Evolutionary conservation across 2,329 filamentous ascomycete species (phyloP), one percentile per base, ranked within the genome.

Genomic region (Pseudogymnoascus sp.): DNA sequence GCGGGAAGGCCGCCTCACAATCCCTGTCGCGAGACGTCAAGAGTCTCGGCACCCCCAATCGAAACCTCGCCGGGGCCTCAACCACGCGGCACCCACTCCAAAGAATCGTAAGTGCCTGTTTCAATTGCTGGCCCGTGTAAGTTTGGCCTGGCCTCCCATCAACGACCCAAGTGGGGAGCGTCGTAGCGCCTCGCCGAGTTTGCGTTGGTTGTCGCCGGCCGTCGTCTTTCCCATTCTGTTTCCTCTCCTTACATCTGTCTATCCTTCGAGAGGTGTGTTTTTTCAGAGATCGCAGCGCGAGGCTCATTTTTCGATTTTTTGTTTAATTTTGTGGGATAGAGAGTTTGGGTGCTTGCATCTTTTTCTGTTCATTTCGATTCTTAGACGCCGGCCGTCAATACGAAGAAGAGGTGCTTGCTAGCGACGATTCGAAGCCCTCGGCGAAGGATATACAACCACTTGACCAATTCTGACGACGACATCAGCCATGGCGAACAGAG

Each of bases 401-500:
- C 51, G 16, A 10, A 19, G n/a, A 57, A 34, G 7, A 19, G 25
- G 48, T 11, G 25, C 14, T 54, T 54, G 25, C 14, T 8, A 31
- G 48, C 6, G n/a, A 31, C 48, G n/a, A 31, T 7, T 3, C 23
- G 4, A 54, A 13, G 10, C 28, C 51, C 28, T 57, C 28, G 51
- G 25, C 51, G 25, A 57, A 57, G 28, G 28, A 57, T 4, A 57
- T 10, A 57, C 16, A 28, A 34, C 51, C 51, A 19, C 5, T 57
- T 34, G 3, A 34, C 51, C 51, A 57, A n/a, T 16, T 14, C 19
- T 16, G 16, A 57, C 28, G n/a, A 57, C 51, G 13, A 34, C 11
- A 8, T 19, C 6, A 57, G 5, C 28, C 67, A 83, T 80, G 77
- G 76, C 77, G 70, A 80, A 83, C 76, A 82, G 79, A 67, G 75